Conservation (phyloP, 352 stramenopile species). For the Aphanomyces euteiches region DNA sequence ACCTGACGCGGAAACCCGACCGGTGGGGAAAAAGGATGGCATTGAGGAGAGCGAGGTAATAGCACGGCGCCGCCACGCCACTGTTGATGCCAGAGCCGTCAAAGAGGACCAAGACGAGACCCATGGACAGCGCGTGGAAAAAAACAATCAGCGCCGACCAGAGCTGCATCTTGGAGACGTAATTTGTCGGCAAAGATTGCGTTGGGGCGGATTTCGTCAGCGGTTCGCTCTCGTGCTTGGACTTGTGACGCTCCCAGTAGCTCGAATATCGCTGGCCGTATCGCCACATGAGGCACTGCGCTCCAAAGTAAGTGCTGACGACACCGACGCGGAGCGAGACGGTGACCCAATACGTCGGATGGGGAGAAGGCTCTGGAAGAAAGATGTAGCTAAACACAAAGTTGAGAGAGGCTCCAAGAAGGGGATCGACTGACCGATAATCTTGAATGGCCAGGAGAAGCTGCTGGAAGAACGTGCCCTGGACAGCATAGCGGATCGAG, state of each 20-base stretch:
- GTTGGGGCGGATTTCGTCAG: not conserved
- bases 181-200: conserved; percentile 32
- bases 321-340: conserved; percentile 2
- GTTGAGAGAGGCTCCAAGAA: not conserved
- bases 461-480: conserved; percentile 40
- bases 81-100: not conserved
- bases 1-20: conserved; percentile 42
- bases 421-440: conserved; percentile 34
- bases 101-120: conserved; percentile 39
- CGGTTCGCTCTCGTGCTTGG: not conserved
- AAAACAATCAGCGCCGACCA: conserved; percentile 39
- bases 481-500: conserved; percentile 41
- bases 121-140: conserved; percentile 40
- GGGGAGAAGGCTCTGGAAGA: not conserved
- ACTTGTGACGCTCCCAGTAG: conserved; percentile 8
- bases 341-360: not conserved
- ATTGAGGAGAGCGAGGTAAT: conserved; percentile 47
- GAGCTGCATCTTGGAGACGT: conserved; percentile 39
- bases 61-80: conserved; percentile 36
- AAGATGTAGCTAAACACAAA: conserved; percentile 1
- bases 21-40: conserved; percentile 45
- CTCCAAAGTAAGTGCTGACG: conserved; percentile 10
- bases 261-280: conserved; percentile 9
- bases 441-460: conserved; percentile 44
- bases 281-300: conserved; percentile 4